Percentiles rank a stretch among this genome's conserved stretches.
Conservation (phyloP, 75 land plant species). For the Adiantum capillusveneris region DNA sequence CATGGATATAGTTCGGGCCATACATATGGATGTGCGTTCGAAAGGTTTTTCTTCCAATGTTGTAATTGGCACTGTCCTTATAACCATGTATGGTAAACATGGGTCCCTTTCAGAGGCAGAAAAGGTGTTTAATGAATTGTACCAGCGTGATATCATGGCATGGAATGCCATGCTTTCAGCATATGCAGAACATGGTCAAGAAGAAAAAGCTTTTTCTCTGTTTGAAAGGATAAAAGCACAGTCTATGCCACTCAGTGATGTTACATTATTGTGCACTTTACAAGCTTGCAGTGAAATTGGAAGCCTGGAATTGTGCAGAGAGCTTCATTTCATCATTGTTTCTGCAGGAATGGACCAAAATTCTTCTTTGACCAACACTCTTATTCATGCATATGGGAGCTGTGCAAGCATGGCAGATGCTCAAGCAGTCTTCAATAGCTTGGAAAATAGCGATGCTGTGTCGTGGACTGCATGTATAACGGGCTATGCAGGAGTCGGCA, state of each 20-base stretch:
- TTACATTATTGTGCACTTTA: slow-evolving; percentile 37
- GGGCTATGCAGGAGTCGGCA: slow-evolving; percentile 5
- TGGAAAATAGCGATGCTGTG: slow-evolving; percentile 8
- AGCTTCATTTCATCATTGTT: background rate
- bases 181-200: no score
- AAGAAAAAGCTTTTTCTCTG: slow-evolving; percentile 28
- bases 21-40: background rate
- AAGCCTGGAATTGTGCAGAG: background rate
- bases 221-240: slow-evolving; percentile 17
- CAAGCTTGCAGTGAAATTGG: slow-evolving; percentile 36
- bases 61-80: slow-evolving; percentile 15
- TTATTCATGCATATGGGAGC: no score
- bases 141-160: background rate
- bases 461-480: slow-evolving; percentile 9
- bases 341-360: background rate
- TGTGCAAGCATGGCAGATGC: no score
- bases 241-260: slow-evolving; percentile 23
- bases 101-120: slow-evolving; percentile 16
- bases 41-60: slow-evolving; percentile 14
- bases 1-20: slow-evolving; percentile 14
- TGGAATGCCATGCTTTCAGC: no score
- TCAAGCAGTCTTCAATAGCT: background rate
- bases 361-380: background rate
- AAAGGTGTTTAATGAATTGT: slow-evolving; percentile 3
- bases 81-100: slow-evolving; percentile 15